Evolutionary conservation across 768 basidiomycete species (phyloP), one percentile per base, ranked within the genome.

Genomic region (Calocera cornea): DNA sequence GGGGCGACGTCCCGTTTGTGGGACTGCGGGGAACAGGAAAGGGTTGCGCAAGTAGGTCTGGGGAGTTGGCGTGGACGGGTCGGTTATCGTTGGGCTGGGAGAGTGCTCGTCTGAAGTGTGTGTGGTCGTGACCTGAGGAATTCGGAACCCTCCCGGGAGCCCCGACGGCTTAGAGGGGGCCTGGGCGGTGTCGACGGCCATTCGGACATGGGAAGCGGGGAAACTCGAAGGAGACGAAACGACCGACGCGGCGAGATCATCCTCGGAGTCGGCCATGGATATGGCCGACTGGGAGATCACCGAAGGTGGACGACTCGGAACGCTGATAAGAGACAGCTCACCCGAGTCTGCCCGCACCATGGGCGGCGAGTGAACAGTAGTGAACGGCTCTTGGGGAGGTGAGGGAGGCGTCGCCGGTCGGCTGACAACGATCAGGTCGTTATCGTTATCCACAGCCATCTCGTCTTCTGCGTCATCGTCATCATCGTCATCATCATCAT

Each of bases 401-500:
- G 54, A 60, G 7, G 54, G 54, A 2, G 54, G 54, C 31, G 54
- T 60, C 24, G 54, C 54, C 22, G 54, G 54, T 16, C 54, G 54
- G 31, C 54, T 60, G 27, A 60, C 54, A 16, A 60, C 54, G 10
- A 60, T 33, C 24, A 60, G 19, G 54, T 60, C 54, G 54, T 60
- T 60, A 10, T 60, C 54, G 54, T 27, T 33, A 10, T 60, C 54
- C 16, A 60, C 54, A 60, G 16, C 27, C 54, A 33, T 33, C 40
- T 70, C 70, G 31, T 71, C 68, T n/a, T 67, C 70, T 16, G 68
- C 72, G 17, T 73, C 71, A 24, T 70, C 71, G 60, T 74, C 72
- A 68, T 75, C 71, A 60, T 72, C 76, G 60, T 75, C 75, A 64
- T 68, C 65, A 72, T 64, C 36, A 67, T 69, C 54, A 44, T 68